Conservation (phyloP, 352 stramenopile species). For the Globisporangium takayamanum region DNA sequence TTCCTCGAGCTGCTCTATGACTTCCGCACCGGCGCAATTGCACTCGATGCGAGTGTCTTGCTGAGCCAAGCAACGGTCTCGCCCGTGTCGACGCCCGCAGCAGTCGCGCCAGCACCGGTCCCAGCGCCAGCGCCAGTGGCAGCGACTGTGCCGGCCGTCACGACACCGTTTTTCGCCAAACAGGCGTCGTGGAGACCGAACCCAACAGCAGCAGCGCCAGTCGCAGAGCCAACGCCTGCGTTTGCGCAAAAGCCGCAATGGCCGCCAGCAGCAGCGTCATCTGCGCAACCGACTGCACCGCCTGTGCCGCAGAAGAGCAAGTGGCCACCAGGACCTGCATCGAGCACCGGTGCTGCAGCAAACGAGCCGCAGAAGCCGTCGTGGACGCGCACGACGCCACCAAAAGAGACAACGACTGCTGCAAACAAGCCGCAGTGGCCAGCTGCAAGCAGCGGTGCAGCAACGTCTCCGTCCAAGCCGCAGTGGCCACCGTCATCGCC, state of each 20-base stretch:
- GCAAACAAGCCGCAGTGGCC: slow-evolving; percentile 54
- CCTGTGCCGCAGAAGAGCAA: slow-evolving; percentile 8
- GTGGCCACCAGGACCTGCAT: slow-evolving; percentile 8
- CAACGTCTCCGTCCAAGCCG: slow-evolving; percentile 15
- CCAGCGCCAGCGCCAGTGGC: slow-evolving; percentile 3
- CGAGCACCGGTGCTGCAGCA: not conserved
- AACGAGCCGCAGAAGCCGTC: slow-evolving; percentile 4
- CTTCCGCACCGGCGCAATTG: slow-evolving; percentile 60
- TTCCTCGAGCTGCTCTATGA: slow-evolving; percentile 78
- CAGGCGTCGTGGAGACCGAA: slow-evolving; percentile 9
- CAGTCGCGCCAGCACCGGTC: slow-evolving; percentile 1
- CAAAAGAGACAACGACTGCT: slow-evolving; percentile 14
- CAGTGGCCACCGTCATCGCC: slow-evolving; percentile 23
- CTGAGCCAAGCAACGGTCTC: slow-evolving; percentile 36
- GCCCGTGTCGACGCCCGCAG: not conserved
- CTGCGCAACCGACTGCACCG: not conserved
- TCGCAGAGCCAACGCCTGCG: not conserved
- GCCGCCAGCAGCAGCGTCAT: slow-evolving; percentile 6
- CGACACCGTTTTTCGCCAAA: slow-evolving; percentile 15
- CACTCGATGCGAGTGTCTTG: slow-evolving; percentile 37
- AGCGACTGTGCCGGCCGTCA: slow-evolving; percentile 3
- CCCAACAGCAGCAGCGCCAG: not conserved
- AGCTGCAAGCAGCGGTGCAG: slow-evolving; percentile 8
- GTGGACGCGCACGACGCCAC: slow-evolving; percentile 8
- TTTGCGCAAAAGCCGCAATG: slow-evolving; percentile 16